Base-by-base conservation (phyloP, 495 filamentous ascomycete genomes). In the Penicillium parvum region DNA sequence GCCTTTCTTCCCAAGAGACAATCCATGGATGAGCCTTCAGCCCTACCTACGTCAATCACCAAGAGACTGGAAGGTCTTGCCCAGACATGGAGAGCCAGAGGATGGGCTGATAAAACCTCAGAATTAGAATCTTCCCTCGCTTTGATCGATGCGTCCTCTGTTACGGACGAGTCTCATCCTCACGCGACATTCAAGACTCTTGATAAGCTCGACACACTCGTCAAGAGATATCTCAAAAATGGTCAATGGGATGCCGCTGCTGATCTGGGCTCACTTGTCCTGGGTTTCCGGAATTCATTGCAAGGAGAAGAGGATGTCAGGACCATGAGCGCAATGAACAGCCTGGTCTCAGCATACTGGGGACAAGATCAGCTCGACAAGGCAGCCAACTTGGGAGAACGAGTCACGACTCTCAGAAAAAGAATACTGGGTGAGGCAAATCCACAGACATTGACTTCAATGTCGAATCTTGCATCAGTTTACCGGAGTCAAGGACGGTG, bases 401-500 rank as follows among this genome's bases (percentile, higher is more conserved):
- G 35, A 9, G 49, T 48, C 5, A 40, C 35, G 3, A 25, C n/a
- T 10, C 32, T 52, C n/a, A 34, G 45, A 7, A 34, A 34, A 26
- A 34, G 12, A 19, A 27, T 52, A n/a, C 43, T 62, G 1, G 56
- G 60, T 7, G 36, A 43, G 16, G 33, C 12, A 8, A 21, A 35
- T 21, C 32, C 32, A 10, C 32, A 35, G 32, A 35, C 32, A 6
- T 35, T 34, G 29, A 19, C 5, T 23, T 52, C 52, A 0, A 58
- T 58, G 47, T 39, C 37, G 18, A 60, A 63, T 41, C 49, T 68
- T 8, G 65, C 63, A 28, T 42, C 44, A n/a, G 54, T 44, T 2
- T 65, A 63, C 33, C 25, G 43, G 26, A 40, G 41, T 11, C 65
- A 62, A 34, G 62, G 64, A 8, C 55, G 52, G 7, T 64, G 52